Conservation (phyloP, 768 basidiomycete genomes). For the Phanerochaete sordida region DNA sequence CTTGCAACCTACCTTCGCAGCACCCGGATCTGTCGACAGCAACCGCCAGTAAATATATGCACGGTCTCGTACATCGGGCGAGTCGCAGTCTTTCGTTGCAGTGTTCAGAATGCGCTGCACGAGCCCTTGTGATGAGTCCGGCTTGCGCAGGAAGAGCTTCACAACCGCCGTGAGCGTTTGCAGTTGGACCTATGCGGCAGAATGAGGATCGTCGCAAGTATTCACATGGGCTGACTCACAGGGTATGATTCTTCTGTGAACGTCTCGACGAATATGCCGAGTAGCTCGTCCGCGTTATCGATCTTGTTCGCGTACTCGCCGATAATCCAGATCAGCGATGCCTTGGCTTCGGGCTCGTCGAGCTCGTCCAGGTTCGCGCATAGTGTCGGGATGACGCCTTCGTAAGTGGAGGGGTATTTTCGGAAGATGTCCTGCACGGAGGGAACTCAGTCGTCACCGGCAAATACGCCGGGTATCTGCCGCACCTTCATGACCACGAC, state of each 20-base stretch:
- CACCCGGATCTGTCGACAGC: slow-evolving; percentile 89
- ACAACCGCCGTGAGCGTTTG: slow-evolving; percentile 93
- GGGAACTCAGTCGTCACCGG: background rate
- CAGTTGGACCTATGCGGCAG: slow-evolving; percentile 44
- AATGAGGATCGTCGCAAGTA: background rate
- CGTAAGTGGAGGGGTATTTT: slow-evolving; percentile 94
- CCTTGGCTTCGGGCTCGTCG: slow-evolving; percentile 97
- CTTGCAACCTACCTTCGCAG: slow-evolving; percentile 71
- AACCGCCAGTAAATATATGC: slow-evolving; percentile 99
- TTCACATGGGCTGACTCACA: slow-evolving; percentile 38
- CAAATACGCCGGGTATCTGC: background rate
- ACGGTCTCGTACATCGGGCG: slow-evolving; percentile 92
- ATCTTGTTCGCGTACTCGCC: slow-evolving; percentile 98
- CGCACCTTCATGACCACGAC: slow-evolving; percentile 97
- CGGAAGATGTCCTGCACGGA: slow-evolving; percentile 87
- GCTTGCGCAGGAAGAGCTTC: slow-evolving; percentile 94
- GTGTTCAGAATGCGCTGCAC: slow-evolving; percentile 92
- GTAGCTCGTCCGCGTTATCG: slow-evolving; percentile 91
- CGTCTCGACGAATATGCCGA: slow-evolving; percentile 85
- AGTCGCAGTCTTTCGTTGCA: slow-evolving; percentile 96
- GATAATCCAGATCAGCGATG: slow-evolving; percentile 98
- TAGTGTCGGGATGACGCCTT: slow-evolving; percentile 93
- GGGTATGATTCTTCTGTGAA: slow-evolving; percentile 94
- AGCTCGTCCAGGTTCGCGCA: slow-evolving; percentile 95
- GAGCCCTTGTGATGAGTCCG: slow-evolving; percentile 86